Evolutionary conservation across 768 basidiomycete species (phyloP).

Genomic region (Termitomyces sp.): DNA sequence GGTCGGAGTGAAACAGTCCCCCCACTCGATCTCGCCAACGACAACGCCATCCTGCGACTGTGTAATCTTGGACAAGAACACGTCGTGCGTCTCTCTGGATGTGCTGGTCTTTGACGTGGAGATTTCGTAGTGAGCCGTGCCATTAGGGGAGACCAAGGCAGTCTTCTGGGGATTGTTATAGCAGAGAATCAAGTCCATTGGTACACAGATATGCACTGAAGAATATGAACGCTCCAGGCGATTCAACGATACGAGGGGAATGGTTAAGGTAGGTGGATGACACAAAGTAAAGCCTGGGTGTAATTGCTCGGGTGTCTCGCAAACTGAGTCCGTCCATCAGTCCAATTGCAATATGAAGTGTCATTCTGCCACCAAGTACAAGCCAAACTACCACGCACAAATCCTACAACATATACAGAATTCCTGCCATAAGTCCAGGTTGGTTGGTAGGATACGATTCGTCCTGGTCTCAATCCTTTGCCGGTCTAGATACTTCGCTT

Average conservation of each 20-base stretch:
- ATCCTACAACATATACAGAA: neutral
- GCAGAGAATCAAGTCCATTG: slow-evolving; percentile 53
- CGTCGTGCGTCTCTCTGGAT: slow-evolving; percentile 23
- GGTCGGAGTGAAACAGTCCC: slow-evolving; percentile 39
- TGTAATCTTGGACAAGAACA: slow-evolving; percentile 38
- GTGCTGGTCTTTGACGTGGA: slow-evolving; percentile 32
- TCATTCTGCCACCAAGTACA: neutral
- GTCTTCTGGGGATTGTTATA: slow-evolving; percentile 51
- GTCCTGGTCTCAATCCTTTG: neutral
- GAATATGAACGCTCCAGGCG: slow-evolving; percentile 12
- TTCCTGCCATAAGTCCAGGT: neutral
- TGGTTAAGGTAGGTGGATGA: neutral
- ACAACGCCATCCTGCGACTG: slow-evolving; percentile 39
- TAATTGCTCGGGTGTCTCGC: neutral
- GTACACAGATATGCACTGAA: neutral
- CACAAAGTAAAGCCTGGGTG: neutral
- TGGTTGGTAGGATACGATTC: no score
- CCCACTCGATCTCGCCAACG: slow-evolving; percentile 53
- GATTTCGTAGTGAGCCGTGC: slow-evolving; percentile 49
- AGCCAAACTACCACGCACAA: neutral
- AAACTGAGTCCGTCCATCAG: neutral
- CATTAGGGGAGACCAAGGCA: slow-evolving; percentile 48
- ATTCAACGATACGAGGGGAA: neutral
- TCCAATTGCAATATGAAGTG: neutral
- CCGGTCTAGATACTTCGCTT: neutral